Base-by-base conservation (phyloP, 495 filamentous ascomycete genomes). In the Aspergillus bridgeri region DNA sequence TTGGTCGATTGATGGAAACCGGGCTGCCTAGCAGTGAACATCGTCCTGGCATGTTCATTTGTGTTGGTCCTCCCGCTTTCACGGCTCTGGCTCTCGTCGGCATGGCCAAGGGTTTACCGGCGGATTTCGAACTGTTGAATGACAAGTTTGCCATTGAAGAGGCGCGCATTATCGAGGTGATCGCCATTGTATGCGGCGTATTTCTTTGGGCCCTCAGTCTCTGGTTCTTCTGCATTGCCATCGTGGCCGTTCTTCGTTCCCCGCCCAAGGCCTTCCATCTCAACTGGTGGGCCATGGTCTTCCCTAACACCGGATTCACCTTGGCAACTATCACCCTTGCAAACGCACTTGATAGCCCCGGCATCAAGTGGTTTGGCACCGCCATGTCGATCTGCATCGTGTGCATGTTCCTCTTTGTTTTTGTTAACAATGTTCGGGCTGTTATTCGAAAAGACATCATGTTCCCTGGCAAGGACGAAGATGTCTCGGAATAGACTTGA, bases 131-230 rank as follows among this genome's bases (percentile, higher is more conserved):
- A 3, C 66, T 80, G 17, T 52, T 69, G 58, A 57, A 64, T 7
- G 69, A 74, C 33, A 24, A 57, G 11, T 48, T 68, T 33, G 66
- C 60, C 20, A 51, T 60, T 22, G 56, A 76, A 8, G 74, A 76
- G 48, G 68, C 63, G 0, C 66, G 65, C 7, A 70, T 79, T 20
- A 55, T 86, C 13, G 68, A 77, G 43, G 61, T 86, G 2, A 43
- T 82, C 9, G 81, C 83, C 0, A 62, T 86, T 19, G 68, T 74
- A 0, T 56, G 73, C 0, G 85, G 76, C 2, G 79, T 87, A 4
- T 88, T 88, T 56, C 73, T 91, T 3, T 91, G 88, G 88, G 79
- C 81, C 0, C 69, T 90, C 13, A 83, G 80, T 42, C 76, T 90
- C 33, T 90, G 87, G 87, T 90, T 90, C 75, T 90, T 90, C 66